phyloP scores from a whole-genome alignment of 2,329 filamentous ascomycete genomes.

The Trichoderma sp. region DNA sequence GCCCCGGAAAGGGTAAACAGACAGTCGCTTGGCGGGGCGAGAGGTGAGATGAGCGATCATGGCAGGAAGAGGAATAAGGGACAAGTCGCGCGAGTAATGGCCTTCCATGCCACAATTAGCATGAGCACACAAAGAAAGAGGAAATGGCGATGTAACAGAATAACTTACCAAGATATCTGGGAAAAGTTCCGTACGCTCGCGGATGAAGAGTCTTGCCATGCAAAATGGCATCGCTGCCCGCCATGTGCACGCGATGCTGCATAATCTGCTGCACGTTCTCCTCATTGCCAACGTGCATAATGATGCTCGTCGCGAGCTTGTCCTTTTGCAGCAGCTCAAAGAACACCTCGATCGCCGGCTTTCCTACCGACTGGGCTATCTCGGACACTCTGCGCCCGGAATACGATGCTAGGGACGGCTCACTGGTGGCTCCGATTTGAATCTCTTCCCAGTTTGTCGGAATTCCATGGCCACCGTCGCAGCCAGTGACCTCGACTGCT shows the following conservation, averaged over 20 bases:
- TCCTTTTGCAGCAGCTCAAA: conserved; percentile 33
- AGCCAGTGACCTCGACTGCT: conserved; percentile 33
- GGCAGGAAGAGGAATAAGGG: conserved; percentile 31
- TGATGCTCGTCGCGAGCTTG: conserved; percentile 33
- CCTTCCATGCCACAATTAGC: conserved; percentile 6
- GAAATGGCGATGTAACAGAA: too few species aligned
- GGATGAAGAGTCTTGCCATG: conserved; percentile 34
- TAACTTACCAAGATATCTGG: conserved; percentile 33
- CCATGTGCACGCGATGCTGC: conserved; percentile 35
- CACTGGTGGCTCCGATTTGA: conserved; percentile 31
- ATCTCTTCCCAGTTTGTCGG: conserved; percentile 36
- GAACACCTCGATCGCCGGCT: conserved; percentile 31
- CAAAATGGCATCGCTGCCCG: conserved; percentile 34
- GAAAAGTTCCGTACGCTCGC: conserved; percentile 35
- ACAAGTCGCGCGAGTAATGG: conserved; percentile 34
- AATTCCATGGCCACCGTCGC: conserved; percentile 36
- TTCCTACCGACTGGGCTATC: conserved; percentile 28
- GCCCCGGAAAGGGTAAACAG: conserved; percentile 33
- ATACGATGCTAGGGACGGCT: conserved; percentile 29
- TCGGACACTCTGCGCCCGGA: conserved; percentile 32
- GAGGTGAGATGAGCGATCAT: conserved; percentile 35
- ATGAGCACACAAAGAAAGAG: neutral
- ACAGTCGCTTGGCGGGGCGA: conserved; percentile 34
- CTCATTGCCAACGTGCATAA: conserved; percentile 36
- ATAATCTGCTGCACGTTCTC: conserved; percentile 34